phyloP scores from a whole-genome alignment of 306 rosid genomes.

The Begonia loranthoides region DNA sequence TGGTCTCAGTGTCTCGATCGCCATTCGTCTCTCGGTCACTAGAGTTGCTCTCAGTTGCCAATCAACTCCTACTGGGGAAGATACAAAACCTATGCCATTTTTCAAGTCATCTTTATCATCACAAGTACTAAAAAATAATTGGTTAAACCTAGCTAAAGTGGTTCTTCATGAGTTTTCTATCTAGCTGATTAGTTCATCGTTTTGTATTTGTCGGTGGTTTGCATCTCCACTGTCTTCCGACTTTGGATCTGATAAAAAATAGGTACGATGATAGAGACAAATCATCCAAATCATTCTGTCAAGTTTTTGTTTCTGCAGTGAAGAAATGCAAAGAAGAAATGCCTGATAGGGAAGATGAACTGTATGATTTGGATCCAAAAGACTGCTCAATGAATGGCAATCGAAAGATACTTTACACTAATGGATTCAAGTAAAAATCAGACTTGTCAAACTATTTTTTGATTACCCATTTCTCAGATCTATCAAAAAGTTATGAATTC shows the following conservation, averaged over 20 bases:
- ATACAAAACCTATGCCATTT: conserved; percentile 73
- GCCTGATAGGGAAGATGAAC: conserved; percentile 44
- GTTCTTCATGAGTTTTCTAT: too few relatives aligned
- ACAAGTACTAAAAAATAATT: conserved; percentile 28
- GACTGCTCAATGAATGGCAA: conserved; percentile 30
- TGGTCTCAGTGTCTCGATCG: too few relatives aligned
- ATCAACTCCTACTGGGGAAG: conserved; percentile 98
- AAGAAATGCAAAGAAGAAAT: conserved; percentile 45
- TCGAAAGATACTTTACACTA: conserved; percentile 79
- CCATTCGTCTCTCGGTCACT: too few relatives aligned
- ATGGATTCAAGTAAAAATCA: conserved; percentile 79
- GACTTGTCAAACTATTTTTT: background rate
- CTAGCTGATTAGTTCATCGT: too few relatives aligned
- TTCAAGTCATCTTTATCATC: conserved; percentile 69
- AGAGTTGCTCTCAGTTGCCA: too few relatives aligned
- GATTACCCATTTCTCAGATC: background rate
- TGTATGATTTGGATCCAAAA: conserved; percentile 24
- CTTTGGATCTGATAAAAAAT: too few relatives aligned
- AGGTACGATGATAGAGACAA: too few relatives aligned
- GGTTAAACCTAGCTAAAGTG: too few relatives aligned
- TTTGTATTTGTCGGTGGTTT: too few relatives aligned
- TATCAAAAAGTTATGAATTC: too few relatives aligned
- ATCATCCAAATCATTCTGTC: too few relatives aligned
- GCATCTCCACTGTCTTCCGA: too few relatives aligned
- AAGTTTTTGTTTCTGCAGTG: conserved; percentile 68